Conservation (phyloP, 169 alveolate genomes). For the Perkinsus olseni region DNA sequence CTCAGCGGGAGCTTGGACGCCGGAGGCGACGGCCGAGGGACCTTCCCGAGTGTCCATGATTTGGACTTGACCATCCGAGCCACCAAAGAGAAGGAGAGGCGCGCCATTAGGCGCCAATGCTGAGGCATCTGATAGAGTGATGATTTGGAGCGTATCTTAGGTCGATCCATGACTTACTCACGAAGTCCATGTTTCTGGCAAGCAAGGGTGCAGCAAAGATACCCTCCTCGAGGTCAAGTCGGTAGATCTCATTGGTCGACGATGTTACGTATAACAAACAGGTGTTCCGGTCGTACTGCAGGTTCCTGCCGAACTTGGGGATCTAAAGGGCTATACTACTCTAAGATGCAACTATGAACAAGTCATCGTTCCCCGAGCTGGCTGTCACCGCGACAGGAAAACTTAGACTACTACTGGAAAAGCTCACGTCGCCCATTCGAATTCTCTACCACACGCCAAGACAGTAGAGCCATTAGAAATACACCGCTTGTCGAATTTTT, state of each 20-base stretch:
- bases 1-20: neutral
- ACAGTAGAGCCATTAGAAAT: no score
- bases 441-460: no score
- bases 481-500: no score
- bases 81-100: conserved; percentile 25
- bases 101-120: neutral
- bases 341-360: no score
- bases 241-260: conserved; percentile 65
- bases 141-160: no score
- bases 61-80: conserved; percentile 22
- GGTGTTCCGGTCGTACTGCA: conserved; percentile 56
- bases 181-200: conserved; percentile 2
- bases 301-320: conserved; percentile 77
- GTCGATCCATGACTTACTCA: neutral
- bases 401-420: no score
- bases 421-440: no score
- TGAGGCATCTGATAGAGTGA: neutral
- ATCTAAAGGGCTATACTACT: neutral
- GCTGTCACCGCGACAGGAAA: no score
- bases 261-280: conserved; percentile 69
- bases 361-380: no score
- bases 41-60: neutral
- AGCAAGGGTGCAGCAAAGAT: conserved; percentile 64
- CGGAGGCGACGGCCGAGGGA: neutral
- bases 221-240: conserved; percentile 75